Conservation (phyloP, 441 rosid genomes). For the Isatis lusitanica region DNA sequence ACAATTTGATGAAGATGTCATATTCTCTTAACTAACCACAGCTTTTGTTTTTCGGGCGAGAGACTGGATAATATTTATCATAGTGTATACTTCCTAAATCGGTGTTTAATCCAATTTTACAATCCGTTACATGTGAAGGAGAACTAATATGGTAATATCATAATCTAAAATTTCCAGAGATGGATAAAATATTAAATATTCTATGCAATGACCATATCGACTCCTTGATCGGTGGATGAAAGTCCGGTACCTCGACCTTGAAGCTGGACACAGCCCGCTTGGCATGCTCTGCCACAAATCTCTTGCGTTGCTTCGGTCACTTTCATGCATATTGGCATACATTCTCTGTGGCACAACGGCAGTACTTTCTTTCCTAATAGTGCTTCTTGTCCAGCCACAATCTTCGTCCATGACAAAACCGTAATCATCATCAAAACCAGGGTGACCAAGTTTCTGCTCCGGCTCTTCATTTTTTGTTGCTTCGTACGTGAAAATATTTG, state of each 20-base stretch:
- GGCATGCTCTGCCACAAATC: conserved; percentile 21
- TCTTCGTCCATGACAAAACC: conserved; percentile 2
- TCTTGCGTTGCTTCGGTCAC: conserved; percentile 24
- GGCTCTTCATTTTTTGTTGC: conserved; percentile 21
- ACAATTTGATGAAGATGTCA: too few relatives aligned
- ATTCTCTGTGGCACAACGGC: conserved; percentile 32
- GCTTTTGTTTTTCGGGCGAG: background rate
- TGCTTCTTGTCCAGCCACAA: conserved; percentile 35
- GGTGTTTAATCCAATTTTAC: too few relatives aligned
- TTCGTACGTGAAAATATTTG: background rate
- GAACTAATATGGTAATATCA: background rate
- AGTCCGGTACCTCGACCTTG: conserved; percentile 38
- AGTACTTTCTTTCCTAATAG: conserved; percentile 27
- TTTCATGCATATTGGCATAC: conserved; percentile 43
- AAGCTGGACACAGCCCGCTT: conserved; percentile 33
- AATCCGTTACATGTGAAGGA: background rate
- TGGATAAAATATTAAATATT: background rate
- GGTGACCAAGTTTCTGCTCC: conserved; percentile 8
- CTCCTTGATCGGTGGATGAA: conserved; percentile 24
- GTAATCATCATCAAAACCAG: conserved; percentile 31
- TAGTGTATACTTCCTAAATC: too few relatives aligned
- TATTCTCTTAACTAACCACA: background rate
- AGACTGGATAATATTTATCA: background rate
- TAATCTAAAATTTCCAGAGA: background rate
- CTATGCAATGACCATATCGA: conserved; percentile 31